Conservation (phyloP, 352 stramenopile species). For the Pythium aquatile region DNA sequence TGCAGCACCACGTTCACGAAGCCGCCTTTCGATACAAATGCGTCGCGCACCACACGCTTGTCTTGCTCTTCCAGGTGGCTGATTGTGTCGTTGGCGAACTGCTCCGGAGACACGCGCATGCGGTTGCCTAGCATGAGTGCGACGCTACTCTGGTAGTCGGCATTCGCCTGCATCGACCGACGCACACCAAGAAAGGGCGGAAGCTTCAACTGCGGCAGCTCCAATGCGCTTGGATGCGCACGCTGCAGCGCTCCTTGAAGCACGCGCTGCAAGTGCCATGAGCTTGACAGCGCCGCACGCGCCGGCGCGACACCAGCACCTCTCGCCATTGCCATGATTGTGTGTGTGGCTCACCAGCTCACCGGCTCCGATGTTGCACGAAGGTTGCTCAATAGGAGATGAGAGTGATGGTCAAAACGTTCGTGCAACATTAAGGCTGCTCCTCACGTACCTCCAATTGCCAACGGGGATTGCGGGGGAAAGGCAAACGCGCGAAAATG, state of each 20-base stretch:
- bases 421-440: constrained; percentile 11
- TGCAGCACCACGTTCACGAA: constrained; percentile 80
- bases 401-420: constrained; percentile 2
- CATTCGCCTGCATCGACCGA: constrained; percentile 54
- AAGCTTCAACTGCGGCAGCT: constrained; percentile 27
- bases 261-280: constrained; percentile 45
- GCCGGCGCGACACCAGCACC: not conserved
- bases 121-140: constrained; percentile 57
- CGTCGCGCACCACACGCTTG: constrained; percentile 13
- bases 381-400: constrained; percentile 17
- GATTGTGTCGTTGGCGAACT: constrained; percentile 37
- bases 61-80: constrained; percentile 28
- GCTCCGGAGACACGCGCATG: constrained; percentile 34
- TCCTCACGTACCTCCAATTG: not conserved
- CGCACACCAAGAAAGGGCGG: constrained; percentile 56
- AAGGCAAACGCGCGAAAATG: constrained; percentile 7
- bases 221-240: constrained; percentile 32
- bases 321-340: not conserved
- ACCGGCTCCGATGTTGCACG: constrained; percentile 12
- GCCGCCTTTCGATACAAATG: constrained; percentile 63
- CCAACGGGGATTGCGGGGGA: not conserved
- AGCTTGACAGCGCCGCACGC: constrained; percentile 45
- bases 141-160: constrained; percentile 80
- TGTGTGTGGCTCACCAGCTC: constrained; percentile 4
- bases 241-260: constrained; percentile 40